Evolutionary conservation across 495 filamentous ascomycete genomes (phyloP), one percentile per base, ranked within the genome.

Genomic region (Neurospora sp.): DNA sequence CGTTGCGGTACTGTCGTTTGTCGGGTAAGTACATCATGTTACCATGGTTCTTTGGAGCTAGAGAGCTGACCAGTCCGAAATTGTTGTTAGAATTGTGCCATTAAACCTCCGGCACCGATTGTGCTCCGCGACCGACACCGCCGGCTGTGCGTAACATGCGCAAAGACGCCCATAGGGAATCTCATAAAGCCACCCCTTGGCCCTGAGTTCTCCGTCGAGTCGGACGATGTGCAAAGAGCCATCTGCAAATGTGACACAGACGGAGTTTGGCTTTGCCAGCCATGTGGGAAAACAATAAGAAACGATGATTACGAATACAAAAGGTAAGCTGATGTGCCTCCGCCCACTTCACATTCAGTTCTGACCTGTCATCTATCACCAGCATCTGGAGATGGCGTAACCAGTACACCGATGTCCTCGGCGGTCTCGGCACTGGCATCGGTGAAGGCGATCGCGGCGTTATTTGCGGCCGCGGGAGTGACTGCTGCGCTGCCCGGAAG

Each of bases 351-450:
- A 16, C 39, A 18, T 27, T 37, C 41, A 14, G n/a, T 31, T 46
- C 23, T 70, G 14, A 39, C 70, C 11, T 7, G 70, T 69, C 71
- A 44, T 70, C 35, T 38, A 20, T n/a, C n/a, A 54, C 41, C 46
- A 90, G 92, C 42, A 91, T 93, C 42, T 97, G 94, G 94, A 89
- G 85, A 27, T 97, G 94, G 94, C 91, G 94, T 23, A 93, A 89
- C 31, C 88, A 92, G n/a, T 97, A 96, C 82, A 89, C 90, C 69
- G 89, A 90, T 23, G 90, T 89, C 39, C 90, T 94, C 0, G 92
- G 93, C 42, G 93, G 93, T 0, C 83, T 96, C 0, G 93, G 94
- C 4, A 93, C 92, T 2, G 94, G 94, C 18, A 94, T 96, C 69
- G 93, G 93, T 54, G 93, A 96, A 77, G 94, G 94, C 72, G 89